Evolutionary conservation across 2,329 filamentous ascomycete species (phyloP).

Genomic region (Monilinia aucupariae): DNA sequence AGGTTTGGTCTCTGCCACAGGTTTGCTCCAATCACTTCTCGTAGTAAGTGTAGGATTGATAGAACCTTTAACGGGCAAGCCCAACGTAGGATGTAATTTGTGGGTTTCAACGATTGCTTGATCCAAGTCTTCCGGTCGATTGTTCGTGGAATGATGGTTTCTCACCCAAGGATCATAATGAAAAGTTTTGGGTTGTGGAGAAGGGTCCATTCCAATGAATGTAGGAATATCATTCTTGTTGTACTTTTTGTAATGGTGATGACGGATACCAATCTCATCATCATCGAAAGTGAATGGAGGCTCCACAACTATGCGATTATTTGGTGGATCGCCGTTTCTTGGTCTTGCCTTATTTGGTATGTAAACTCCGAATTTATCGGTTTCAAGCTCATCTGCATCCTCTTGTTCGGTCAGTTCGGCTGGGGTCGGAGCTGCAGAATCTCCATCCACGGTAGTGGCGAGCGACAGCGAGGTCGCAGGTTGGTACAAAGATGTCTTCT

Average conservation of each 20-base stretch:
- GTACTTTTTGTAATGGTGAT: conserved; percentile 26
- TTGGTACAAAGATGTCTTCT: conserved; percentile 21
- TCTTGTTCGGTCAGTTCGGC: conserved; percentile 23
- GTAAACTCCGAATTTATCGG: conserved; percentile 31
- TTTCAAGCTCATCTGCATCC: conserved; percentile 20
- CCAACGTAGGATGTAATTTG: conserved; percentile 28
- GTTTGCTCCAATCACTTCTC: conserved; percentile 16
- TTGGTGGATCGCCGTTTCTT: conserved; percentile 26
- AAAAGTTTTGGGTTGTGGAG: conserved; percentile 29
- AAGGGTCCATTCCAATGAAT: conserved; percentile 28
- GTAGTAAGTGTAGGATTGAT: conserved; percentile 23
- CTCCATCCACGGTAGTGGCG: conserved; percentile 17
- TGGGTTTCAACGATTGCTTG: conserved; percentile 24
- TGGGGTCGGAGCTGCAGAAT: conserved; percentile 24
- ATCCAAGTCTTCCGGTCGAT: conserved; percentile 31
- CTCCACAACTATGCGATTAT: conserved; percentile 28
- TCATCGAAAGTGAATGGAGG: conserved; percentile 29
- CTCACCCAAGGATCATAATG: conserved; percentile 30
- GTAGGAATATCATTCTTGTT: conserved; percentile 24
- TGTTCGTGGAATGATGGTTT: conserved; percentile 29
- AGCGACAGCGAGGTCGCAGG: conserved; percentile 14
- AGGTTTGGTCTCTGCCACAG: conserved; percentile 13
- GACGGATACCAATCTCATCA: conserved; percentile 32
- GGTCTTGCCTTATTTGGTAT: conserved; percentile 25
- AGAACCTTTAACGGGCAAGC: conserved; percentile 26